Percentiles rank a stretch among this genome's conserved stretches.
These are phyloP conservation scores for Oryza officinalis DNA, from an alignment of 176 grass and related monocot genomes.

Conservation along the genomic window DNA sequence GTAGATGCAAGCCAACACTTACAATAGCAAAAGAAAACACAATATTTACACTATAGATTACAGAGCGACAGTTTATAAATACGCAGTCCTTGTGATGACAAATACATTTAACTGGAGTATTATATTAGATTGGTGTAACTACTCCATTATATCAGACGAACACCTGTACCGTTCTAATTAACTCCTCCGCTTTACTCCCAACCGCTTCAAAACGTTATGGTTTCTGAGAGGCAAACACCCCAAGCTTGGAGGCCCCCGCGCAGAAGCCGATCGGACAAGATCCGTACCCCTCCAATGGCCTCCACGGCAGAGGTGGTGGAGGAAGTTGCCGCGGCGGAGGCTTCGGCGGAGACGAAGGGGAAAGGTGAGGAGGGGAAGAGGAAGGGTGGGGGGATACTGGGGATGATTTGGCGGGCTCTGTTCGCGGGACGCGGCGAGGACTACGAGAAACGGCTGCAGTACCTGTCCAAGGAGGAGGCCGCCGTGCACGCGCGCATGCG, in stretches of 20 bases:
- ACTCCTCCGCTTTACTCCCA: not conserved
- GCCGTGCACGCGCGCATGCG: conserved; percentile 53
- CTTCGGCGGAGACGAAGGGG: not conserved
- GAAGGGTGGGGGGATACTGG: conserved; percentile 34
- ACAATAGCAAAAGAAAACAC: no score
- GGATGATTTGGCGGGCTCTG: conserved; percentile 45
- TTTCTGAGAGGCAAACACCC: not conserved
- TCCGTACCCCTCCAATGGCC: conserved; percentile 22
- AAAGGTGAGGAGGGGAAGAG: not conserved
- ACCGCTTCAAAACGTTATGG: not conserved
- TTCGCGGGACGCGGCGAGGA: conserved; percentile 48
- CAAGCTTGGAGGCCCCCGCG: not conserved
- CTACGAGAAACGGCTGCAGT: conserved; percentile 62
- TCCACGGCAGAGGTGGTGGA: conserved; percentile 4
- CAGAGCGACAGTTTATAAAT: no score
- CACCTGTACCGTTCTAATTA: no score
- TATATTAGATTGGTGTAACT: no score
- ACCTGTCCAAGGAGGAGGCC: conserved; percentile 73
- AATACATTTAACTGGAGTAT: no score
- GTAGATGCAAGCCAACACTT: no score
- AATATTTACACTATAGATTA: no score
- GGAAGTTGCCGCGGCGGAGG: not conserved
- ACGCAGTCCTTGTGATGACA: no score
- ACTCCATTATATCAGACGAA: no score
- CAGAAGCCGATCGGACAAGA: not conserved